Evolutionary conservation across 2,329 filamentous ascomycete species (phyloP).

Genomic region (Nothophaeocryptopus gaeumannii): DNA sequence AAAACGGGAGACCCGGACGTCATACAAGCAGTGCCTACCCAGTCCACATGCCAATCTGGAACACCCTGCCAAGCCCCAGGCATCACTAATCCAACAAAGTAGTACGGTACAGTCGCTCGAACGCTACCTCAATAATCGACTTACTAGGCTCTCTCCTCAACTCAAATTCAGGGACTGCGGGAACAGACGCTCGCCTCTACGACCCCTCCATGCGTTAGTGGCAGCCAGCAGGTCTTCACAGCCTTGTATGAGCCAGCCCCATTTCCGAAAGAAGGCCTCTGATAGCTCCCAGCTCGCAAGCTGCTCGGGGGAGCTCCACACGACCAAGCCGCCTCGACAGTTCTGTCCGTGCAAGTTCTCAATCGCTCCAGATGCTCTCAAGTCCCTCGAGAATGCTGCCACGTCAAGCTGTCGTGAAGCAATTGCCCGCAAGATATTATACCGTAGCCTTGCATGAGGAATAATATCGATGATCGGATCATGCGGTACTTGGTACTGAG

Average conservation of each 20-base stretch:
- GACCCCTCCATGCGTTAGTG: constrained; percentile 43
- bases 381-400: constrained; percentile 19
- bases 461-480: constrained; percentile 32
- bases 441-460: constrained; percentile 29
- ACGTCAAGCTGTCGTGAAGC: constrained; percentile 26
- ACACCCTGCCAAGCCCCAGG: too few species aligned
- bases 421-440: constrained; percentile 31
- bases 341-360: constrained; percentile 23
- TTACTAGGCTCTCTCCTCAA: too few species aligned
- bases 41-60: too few species aligned
- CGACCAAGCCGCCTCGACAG: constrained; percentile 32
- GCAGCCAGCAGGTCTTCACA: constrained; percentile 40
- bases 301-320: constrained; percentile 44
- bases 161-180: constrained; percentile 1
- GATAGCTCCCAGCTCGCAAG: constrained; percentile 44
- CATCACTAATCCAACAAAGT: too few species aligned
- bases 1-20: too few species aligned
- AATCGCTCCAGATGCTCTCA: constrained; percentile 30
- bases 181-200: constrained; percentile 31
- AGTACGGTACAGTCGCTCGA: not conserved
- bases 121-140: not conserved
- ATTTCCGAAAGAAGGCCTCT: constrained; percentile 40
- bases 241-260: constrained; percentile 40
- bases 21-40: too few species aligned
- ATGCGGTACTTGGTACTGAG: constrained; percentile 31